Base-by-base conservation (phyloP, 1,284 basidiomycete genomes). In the Thelephora terrestris region DNA sequence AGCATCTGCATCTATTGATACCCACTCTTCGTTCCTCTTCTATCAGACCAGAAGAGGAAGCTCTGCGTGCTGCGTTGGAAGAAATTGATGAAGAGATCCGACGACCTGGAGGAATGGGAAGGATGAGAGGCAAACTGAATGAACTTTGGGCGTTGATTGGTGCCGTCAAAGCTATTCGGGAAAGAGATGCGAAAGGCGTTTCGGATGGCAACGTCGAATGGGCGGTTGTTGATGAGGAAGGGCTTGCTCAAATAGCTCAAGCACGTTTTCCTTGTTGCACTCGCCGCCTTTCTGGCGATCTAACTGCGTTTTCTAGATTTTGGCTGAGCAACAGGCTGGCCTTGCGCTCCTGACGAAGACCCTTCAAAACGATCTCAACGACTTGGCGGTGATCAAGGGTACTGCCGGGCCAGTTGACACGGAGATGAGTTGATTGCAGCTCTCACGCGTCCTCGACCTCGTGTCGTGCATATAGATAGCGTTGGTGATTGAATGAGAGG, bases 71-170 rank as follows among this genome's bases (percentile, higher is more conserved):
- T 4, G 71, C 71, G 53, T 69, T 93, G 34, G 88, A 91, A 59
- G 78, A 79, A 52, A 76, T 91, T 51, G 84, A 87, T 61, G 81
- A 81, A 53, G 85, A 87, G 59, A 63, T 91, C 50, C 76, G 78
- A 51, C 62, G 72, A 16, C 70, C 71, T 7, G 72, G 75, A 44
- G 72, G 68, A 52, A 76, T 66, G 64, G 76, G 86, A 45, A 66
- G 84, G 60, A 71, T 91, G 61, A 79, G 81, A 45, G 81, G 78
- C 38, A 85, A 84, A 59, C 60, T 90, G 56, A 86, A 85, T 55
- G 91, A 92, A 63, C 70, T 94, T 23, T 92, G 91, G 90, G 90
- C 87, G 12, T 67, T 85, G 36, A 73, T 92, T 10, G 88, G 88
- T n/a, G 83, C 87, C 47, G 71, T 91, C 16, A 74, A 75, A 51